Evolutionary conservation across 345 rosid genomes (phyloP), one percentile per base, ranked within the genome.

Genomic region (Citrus maxima): DNA sequence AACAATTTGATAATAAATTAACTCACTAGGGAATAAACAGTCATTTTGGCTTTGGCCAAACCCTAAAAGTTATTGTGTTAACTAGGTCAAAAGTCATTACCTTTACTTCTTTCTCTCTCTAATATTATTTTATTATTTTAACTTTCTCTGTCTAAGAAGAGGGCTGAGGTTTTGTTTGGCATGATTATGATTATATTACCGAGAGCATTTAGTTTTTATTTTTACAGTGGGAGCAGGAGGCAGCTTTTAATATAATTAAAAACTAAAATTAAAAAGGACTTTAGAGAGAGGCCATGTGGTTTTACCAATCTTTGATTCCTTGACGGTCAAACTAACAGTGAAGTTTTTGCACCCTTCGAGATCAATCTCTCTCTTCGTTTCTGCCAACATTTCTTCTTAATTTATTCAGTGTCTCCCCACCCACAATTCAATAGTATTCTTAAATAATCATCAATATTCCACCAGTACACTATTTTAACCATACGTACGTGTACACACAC

Each of bases 241-340:
- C 62, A 51, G 81, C 80, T 82, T 84, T 75, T 74, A 12, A 58
- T 63, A 49, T 51, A 28, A 69, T 27, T 19, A 18, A 24, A 25
- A 21, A 55, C n/a, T 55, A 58, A 35, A 35, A 55, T 73, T 63
- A 72, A 77, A 79, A 75, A 61, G 40, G 69, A 42, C 49, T 67
- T 71, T 56, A 59, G 58, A 28, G 58, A 37, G 73, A 58, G 80
- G 79, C 85, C 86, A 83, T 83, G 90, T 83, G 90, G 87, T 83
- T 85, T 85, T 84, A 85, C 80, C 82, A n/a, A 30, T 80, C 78
- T 69, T 81, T 84, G 88, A 88, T 84, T 88, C 85, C 34, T 88
- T 82, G 88, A 85, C 88, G 85, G 88, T 88, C 90, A 88, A 88
- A 88, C 82, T 75, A 79, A 70, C 73, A 34, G 72, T 77, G 70